Conservation (phyloP, 129 eudicot genomes). For the Flaveria ramosissima region DNA sequence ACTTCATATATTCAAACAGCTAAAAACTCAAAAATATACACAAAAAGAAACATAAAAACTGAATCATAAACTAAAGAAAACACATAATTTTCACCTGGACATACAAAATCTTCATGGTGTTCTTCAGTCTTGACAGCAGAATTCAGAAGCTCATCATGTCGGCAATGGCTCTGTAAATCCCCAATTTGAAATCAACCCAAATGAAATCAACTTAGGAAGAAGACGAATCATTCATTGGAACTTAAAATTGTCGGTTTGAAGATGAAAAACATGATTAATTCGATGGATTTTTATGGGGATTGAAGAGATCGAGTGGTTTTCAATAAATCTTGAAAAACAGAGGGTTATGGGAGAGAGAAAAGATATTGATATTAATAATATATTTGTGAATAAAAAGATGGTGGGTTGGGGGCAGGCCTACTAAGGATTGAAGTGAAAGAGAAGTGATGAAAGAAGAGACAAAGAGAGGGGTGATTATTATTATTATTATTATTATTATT, state of each 20-base stretch:
- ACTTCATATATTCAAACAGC: background rate
- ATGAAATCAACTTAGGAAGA: slow-evolving; percentile 17
- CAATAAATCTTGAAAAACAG: slow-evolving; percentile 35
- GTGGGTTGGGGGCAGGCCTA: slow-evolving; percentile 31
- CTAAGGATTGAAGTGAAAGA: slow-evolving; percentile 29
- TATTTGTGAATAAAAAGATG: background rate
- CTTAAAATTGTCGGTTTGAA: slow-evolving; percentile 9
- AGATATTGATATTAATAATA: background rate
- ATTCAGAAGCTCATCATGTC: background rate
- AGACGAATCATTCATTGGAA: slow-evolving; percentile 19
- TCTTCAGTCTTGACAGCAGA: slow-evolving; percentile 1
- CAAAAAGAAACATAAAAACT: too few relatives aligned
- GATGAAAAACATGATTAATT: slow-evolving; percentile 15
- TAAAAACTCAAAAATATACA: background rate
- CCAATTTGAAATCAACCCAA: background rate
- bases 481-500: too few relatives aligned
- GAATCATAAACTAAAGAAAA: too few relatives aligned
- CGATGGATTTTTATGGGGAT: slow-evolving; percentile 32
- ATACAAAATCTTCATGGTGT: background rate
- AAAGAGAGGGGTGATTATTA: slow-evolving; percentile 1
- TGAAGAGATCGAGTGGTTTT: slow-evolving; percentile 26
- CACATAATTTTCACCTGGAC: background rate
- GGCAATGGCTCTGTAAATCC: background rate
- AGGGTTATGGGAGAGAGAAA: slow-evolving; percentile 27
- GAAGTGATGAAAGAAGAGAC: slow-evolving; percentile 24